Conservation (phyloP, 2,329 filamentous ascomycete species). For the Nemania sp. region DNA sequence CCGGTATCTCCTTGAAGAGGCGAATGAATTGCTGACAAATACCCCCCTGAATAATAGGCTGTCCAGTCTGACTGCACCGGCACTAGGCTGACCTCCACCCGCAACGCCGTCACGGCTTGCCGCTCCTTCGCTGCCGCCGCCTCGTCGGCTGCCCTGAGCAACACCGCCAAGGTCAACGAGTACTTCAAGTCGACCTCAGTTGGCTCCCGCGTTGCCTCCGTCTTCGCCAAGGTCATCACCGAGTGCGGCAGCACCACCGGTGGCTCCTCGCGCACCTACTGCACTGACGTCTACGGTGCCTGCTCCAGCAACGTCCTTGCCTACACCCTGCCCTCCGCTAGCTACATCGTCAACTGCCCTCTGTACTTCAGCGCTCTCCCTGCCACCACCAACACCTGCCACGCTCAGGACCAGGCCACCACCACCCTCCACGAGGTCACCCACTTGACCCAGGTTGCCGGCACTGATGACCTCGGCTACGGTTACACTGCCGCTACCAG, state of each 20-base stretch:
- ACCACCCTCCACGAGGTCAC: slow-evolving; percentile 75
- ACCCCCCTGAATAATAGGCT: slow-evolving; percentile 36
- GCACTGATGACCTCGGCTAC: slow-evolving; percentile 71
- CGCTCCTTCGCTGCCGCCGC: slow-evolving; percentile 63
- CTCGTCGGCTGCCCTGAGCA: slow-evolving; percentile 69
- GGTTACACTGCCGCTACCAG: slow-evolving; percentile 62
- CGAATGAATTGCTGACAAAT: slow-evolving; percentile 19
- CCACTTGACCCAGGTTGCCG: slow-evolving; percentile 68
- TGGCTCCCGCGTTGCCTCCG: slow-evolving; percentile 59
- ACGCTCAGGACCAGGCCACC: slow-evolving; percentile 73
- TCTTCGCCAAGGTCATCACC: slow-evolving; percentile 56
- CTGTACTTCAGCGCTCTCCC: slow-evolving; percentile 69
- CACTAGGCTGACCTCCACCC: slow-evolving; percentile 57
- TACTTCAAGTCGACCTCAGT: slow-evolving; percentile 64
- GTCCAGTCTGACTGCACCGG: slow-evolving; percentile 67
- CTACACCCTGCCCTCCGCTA: slow-evolving; percentile 67
- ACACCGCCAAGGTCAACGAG: slow-evolving; percentile 72
- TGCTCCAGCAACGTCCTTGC: slow-evolving; percentile 67
- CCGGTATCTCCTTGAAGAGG: background rate
- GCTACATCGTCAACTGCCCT: slow-evolving; percentile 71
- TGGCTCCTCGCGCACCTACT: slow-evolving; percentile 67
- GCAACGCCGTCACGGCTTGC: slow-evolving; percentile 66
- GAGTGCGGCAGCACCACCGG: slow-evolving; percentile 66
- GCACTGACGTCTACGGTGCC: slow-evolving; percentile 66
- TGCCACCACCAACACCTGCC: slow-evolving; percentile 63